Base-by-base conservation (phyloP, 768 basidiomycete species). In the Tubosaeta sp. region DNA sequence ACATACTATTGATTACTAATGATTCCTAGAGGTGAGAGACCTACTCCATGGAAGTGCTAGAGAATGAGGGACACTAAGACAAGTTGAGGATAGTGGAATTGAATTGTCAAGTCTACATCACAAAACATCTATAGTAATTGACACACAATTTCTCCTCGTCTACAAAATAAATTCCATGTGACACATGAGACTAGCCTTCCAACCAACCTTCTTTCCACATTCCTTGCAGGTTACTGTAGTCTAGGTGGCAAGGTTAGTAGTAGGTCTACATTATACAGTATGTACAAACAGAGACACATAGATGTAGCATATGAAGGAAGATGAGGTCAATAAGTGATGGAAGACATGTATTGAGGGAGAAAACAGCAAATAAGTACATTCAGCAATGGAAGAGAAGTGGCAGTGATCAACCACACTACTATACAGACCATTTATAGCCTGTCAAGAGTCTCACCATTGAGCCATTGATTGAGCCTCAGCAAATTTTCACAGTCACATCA, bases 81-180 rank as follows among this genome's bases (percentile, higher is more conserved):
- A n/a, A n/a, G n/a, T n/a, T n/a, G n/a, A n/a, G n/a, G n/a, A n/a
- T n/a, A n/a, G n/a, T n/a, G n/a, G n/a, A n/a, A n/a, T n/a, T n/a
- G n/a, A n/a, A n/a, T n/a, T n/a, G n/a, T n/a, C n/a, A n/a, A n/a
- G n/a, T n/a, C 48, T 32, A 10, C 13, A 29, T 32, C 22, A 1
- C 7, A 5, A 27, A 3, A 31, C 16, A 32, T 22, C 27, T 11
- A 19, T 1, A 13, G 13, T 0, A 2, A 19, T 35, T 8, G 0
- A 60, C 69, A 25, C 31, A 71, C 69, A 59, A 14, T 0, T 45
- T 48, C 7, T 65, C 59, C 51, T 59, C 63, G 29, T 68, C 57
- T 0, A 25, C 4, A 6, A 51, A 45, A 19, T 71, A 70, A 0
- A 36, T 57, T 3, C 47, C 56, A 63, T 59, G n/a, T 71, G 69